Evolutionary conservation across 305 asterid species (phyloP), one percentile per base, ranked within the genome.

Genomic region (Fraxinus latifolia): DNA sequence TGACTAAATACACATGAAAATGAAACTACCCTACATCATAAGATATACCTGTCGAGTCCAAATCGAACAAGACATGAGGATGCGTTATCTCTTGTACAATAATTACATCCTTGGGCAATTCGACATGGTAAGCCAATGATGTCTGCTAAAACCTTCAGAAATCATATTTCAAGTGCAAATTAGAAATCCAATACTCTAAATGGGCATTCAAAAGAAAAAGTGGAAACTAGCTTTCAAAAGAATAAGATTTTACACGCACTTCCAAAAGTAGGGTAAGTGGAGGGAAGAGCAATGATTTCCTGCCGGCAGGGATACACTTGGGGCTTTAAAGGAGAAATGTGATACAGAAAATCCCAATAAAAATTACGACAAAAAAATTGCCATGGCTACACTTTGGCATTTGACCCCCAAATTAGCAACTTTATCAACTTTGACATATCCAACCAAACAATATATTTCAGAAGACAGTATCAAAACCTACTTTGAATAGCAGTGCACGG

Each of bases 21-120:
- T 19, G 58, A 47, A 68, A 70, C 42, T 81, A 42, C 67, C 29
- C 60, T 23, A 77, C 67, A 82, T 80, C 77, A 81, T 71, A 79
- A 58, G 27, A 73, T 37, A 80, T 89, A 95, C 99, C 97, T 96
- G 87, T 95, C 98, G 67, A 88, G 84, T 77, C 95, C 98, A 86
- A 96, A 93, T 60, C 96, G 96, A 85, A 96, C 97, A 78, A 96
- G 95, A 84, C 99, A 96, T 0, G 99, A 95, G 80, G 98, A 91
- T 85, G 97, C 97, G 86, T 96, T 95, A 79, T 90, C 92, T 86
- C 94, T 89, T 21, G 83, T 86, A 87, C 99, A 96, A 90, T 88
- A 90, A 80, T 87, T 93, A 88, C 99, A 96, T 85, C 99, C 99
- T 87, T 90, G 95, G 34, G 97, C 98, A 84, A 95, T 91, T 88